Evolutionary conservation across 495 filamentous ascomycete genomes (phyloP).

Genomic region (Umbilicaria muhlenbergii): DNA sequence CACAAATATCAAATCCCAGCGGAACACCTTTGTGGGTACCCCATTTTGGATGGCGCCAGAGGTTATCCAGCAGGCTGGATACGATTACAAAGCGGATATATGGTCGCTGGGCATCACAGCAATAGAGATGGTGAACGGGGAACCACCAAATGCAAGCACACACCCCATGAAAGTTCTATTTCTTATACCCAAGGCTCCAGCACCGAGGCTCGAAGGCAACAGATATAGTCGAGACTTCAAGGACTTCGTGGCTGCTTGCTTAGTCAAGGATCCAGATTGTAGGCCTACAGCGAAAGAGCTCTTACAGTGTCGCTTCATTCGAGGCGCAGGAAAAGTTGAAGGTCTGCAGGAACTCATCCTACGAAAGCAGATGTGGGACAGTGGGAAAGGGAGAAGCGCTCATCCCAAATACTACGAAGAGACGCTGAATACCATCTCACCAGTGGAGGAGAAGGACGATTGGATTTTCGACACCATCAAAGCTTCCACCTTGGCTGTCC

Average conservation of each 20-base stretch:
- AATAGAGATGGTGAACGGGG: slow-evolving; percentile 82
- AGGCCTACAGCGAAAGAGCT: slow-evolving; percentile 78
- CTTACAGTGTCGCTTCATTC: slow-evolving; percentile 80
- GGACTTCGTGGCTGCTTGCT: slow-evolving; percentile 78
- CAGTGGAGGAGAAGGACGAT: slow-evolving; percentile 57
- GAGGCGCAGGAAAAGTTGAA: slow-evolving; percentile 69
- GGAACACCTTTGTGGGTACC: slow-evolving; percentile 97
- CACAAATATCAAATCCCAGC: slow-evolving; percentile 93
- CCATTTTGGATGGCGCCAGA: slow-evolving; percentile 99
- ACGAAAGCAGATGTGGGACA: slow-evolving; percentile 66
- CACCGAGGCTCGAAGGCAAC: slow-evolving; percentile 69
- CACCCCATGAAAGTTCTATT: slow-evolving; percentile 99
- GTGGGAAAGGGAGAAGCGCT: slow-evolving; percentile 38
- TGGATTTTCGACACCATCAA: slow-evolving; percentile 99
- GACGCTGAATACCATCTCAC: slow-evolving; percentile 61
- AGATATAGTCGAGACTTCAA: slow-evolving; percentile 81
- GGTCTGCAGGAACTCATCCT: slow-evolving; percentile 75
- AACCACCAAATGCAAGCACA: slow-evolving; percentile 77
- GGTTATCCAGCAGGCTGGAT: slow-evolving; percentile 92
- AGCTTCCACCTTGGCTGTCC: slow-evolving; percentile 33
- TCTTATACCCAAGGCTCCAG: slow-evolving; percentile 80
- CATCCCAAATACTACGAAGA: slow-evolving; percentile 80
- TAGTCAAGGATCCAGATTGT: slow-evolving; percentile 77
- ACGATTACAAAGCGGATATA: slow-evolving; percentile 94
- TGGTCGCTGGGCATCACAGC: slow-evolving; percentile 97